Evolutionary conservation across 371 early-diverging fungal genomes (phyloP), one percentile per base, ranked within the genome.

Genomic region (Smittium culicis): DNA sequence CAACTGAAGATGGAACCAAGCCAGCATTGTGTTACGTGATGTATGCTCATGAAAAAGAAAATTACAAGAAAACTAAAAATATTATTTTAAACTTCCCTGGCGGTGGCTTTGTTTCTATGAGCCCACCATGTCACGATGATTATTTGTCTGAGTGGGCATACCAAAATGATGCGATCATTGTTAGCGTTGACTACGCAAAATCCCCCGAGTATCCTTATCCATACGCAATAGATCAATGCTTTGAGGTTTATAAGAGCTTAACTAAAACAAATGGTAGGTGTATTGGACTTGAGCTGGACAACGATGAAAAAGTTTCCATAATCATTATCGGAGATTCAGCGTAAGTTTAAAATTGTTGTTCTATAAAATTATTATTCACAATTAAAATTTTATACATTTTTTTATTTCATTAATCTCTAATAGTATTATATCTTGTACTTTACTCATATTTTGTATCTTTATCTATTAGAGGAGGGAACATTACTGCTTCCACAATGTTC

Each of bases 171-270:
- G 71, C 84, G 0, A 83, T 87, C 1, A 83, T 97, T 0, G 73
- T 92, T 31, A 84, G 88, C 66, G 82, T 97, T 67, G 88, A 97
- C 69, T 96, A 96, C 69, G 89, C 86, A 64, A 97, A 97, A 77
- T 92, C 95, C 1, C 98, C 98, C 25, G 94, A 95, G 77, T 85
- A 84, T 67, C 94, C 98, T 27, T 97, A 89, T 72, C 96, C 98
- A 0, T 90, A 85, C 72, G 92, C 91, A 0, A 75, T 94, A 25
- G 87, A 94, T 62, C 94, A 97, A 73, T 92, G 93, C 72, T 94
- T 89, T 75, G 96, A 92, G 69, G 82, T 91, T 27, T 97, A 96
- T 76, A 73, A 83, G 8, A 64, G 72, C 24, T 76, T 92, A 20
- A 74, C 82, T 0, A 79, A 81, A 61, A 83, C 84, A n/a, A 82